phyloP scores from a whole-genome alignment of 1,139 yeast species.

The Pichia sp. region DNA sequence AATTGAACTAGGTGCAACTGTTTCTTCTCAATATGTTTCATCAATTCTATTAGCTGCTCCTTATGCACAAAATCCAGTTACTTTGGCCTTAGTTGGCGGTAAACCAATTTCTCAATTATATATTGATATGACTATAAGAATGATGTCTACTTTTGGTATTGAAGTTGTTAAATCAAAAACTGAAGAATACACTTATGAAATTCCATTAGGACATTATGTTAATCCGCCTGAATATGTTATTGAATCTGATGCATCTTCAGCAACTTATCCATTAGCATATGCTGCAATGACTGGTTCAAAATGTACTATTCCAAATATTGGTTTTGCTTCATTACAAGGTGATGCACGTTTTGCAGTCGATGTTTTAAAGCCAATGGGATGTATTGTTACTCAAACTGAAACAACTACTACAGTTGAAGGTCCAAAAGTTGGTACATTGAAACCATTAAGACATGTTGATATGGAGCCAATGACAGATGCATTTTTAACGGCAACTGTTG shows the following conservation, averaged over 20 bases:
- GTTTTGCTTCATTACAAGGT: conserved; percentile 88
- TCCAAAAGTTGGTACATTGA: conserved; percentile 63
- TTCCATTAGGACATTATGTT: conserved; percentile 74
- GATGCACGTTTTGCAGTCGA: conserved; percentile 96
- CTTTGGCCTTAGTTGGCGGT: conserved; percentile 86
- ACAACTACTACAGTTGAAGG: conserved; percentile 90
- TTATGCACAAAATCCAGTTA: conserved; percentile 82
- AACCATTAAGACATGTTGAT: conserved; percentile 71
- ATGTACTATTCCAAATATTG: conserved; percentile 91
- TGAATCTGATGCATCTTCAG: conserved; percentile 98
- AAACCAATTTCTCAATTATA: conserved; percentile 94
- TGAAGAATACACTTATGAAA: conserved; percentile 79
- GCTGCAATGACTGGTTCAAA: conserved; percentile 97
- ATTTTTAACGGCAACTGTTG: conserved; percentile 91
- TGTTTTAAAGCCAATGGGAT: conserved; percentile 93
- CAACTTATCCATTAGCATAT: conserved; percentile 94
- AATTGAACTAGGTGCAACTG: conserved; percentile 90
- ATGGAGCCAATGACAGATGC: conserved; percentile 99
- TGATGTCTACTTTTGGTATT: conserved; percentile 91
- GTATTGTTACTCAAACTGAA: conserved; percentile 74
- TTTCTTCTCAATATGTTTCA: conserved; percentile 95
- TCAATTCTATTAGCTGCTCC: conserved; percentile 98
- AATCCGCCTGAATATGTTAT: conserved; percentile 83
- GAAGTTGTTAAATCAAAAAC: conserved; percentile 63
- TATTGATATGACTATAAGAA: conserved; percentile 93